phyloP scores from a whole-genome alignment of 257 asterid species.

The Jasminum sambac region DNA sequence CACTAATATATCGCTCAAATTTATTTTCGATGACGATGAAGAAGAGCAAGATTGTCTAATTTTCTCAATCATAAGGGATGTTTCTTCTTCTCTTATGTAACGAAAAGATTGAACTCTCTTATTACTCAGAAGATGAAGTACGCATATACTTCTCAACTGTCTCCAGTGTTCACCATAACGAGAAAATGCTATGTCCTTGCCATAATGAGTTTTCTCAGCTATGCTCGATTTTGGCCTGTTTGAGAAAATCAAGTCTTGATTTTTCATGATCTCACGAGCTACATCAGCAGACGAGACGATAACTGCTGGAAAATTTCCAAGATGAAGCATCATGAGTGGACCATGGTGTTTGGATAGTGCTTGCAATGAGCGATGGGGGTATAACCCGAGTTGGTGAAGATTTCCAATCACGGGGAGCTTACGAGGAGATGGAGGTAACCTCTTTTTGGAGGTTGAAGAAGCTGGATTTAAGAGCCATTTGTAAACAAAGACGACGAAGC shows the following conservation, averaged over 20 bases:
- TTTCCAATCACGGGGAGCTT: slow-evolving; percentile 49
- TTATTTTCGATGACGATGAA: no score
- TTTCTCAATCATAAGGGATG: no score
- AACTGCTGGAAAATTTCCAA: slow-evolving; percentile 40
- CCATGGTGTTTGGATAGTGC: no score
- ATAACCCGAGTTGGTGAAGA: slow-evolving; percentile 37
- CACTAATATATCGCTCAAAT: slow-evolving; percentile 28
- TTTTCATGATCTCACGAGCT: slow-evolving; percentile 45
- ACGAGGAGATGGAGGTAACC: not conserved
- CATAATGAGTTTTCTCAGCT: slow-evolving; percentile 19
- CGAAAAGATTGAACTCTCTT: no score
- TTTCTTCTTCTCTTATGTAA: no score
- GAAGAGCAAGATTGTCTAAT: no score
- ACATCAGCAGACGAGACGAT: slow-evolving; percentile 41
- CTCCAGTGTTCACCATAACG: slow-evolving; percentile 53
- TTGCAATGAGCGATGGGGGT: slow-evolving; percentile 45
- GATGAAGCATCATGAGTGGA: no score
- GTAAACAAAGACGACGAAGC: slow-evolving; percentile 18
- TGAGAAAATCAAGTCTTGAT: no score
- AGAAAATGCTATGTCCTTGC: slow-evolving; percentile 32
- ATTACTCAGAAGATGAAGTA: slow-evolving; percentile 48
- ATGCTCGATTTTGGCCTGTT: slow-evolving; percentile 22
- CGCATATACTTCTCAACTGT: slow-evolving; percentile 37
- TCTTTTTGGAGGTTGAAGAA: no score
- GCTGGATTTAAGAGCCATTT: slow-evolving; percentile 14